Base-by-base conservation (phyloP, 2,329 filamentous ascomycete genomes). In the Curvularia spicifera region DNA sequence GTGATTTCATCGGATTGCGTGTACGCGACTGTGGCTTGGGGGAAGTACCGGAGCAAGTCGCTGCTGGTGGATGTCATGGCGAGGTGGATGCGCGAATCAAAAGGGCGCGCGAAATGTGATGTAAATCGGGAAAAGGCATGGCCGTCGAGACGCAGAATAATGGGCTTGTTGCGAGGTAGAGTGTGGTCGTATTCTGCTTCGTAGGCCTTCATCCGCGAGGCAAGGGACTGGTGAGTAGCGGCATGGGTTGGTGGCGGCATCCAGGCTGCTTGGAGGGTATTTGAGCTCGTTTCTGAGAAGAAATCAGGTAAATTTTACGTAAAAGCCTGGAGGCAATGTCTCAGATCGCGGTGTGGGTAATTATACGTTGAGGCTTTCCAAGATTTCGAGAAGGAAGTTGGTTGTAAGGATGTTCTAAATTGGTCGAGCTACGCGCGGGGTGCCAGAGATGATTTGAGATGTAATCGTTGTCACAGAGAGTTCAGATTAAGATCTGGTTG, bases 1-100 rank as follows among this genome's bases (percentile, higher is more conserved):
- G 72, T 75, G 44, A 75, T 73, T 22, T 75, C 72, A 39, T 75
- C 71, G 18, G 71, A 73, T 44, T 75, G 72, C 40, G 71, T 74
- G 55, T 75, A 75, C 6, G 70, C 71, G 18, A 74, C 60, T 13
- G 67, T 74, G 2, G 71, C 72, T 22, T 61, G 56, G 0, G 66
- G 57, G 54, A 75, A 73, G 60, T 65, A 75, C 18, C 57, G 51
- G 5, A 75, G 65, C 3, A 75, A 54, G 42, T 71, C 67, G 39
- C 58, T 55, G 59, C 67, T 69, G 6, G 68, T 67, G 22, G 64
- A 31, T 33, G 66, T 57, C 71, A 74, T 74, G 20, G 72, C 71
- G 48, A 63, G 52, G 56, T 75, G 71, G 26, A 75, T 73, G 40
- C 72, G 70, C 42, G 69, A 57, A 42, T 75, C 71, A 42, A 75